Percentiles rank a stretch among this genome's conserved stretches.
These are phyloP conservation scores for Apodospora peruviana DNA, from an alignment of 495 filamentous ascomycete genomes.

Conservation along the genomic window DNA sequence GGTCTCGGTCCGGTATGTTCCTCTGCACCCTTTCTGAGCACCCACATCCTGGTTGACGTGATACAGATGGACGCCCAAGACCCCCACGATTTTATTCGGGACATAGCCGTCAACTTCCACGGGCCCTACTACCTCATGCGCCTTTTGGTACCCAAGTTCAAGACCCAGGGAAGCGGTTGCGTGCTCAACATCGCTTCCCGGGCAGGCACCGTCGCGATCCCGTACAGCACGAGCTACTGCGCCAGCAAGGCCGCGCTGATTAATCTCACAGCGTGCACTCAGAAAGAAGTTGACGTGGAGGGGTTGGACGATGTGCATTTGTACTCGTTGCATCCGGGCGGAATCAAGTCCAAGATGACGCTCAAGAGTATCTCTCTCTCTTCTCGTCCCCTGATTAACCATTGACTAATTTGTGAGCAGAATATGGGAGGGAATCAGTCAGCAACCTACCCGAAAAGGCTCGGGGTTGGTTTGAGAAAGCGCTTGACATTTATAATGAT, in stretches of 20 bases:
- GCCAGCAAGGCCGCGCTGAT: conserved; percentile 31
- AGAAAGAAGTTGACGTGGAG: conserved; percentile 27
- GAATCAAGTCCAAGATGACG: conserved; percentile 28
- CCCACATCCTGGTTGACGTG: not conserved
- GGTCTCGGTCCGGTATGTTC: conserved; percentile 18
- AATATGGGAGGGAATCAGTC: conserved; percentile 21
- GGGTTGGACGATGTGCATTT: conserved; percentile 21
- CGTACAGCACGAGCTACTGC: conserved; percentile 28
- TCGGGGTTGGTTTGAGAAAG: conserved; percentile 9
- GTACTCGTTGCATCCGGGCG: conserved; percentile 29
- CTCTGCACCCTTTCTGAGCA: not conserved
- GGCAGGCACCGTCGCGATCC: conserved; percentile 25
- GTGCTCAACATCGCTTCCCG: conserved; percentile 30
- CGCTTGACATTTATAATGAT: conserved; percentile 26
- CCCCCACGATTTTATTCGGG: conserved; percentile 44
- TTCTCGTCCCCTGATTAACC: not conserved
- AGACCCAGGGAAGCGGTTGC: conserved; percentile 18
- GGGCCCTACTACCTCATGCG: conserved; percentile 36
- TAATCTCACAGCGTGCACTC: conserved; percentile 27
- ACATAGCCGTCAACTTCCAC: conserved; percentile 54
- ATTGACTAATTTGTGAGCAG: conserved; percentile 1
- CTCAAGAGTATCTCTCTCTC: conserved; percentile 16
- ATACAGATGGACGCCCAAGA: conserved; percentile 20
- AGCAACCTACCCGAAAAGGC: conserved; percentile 15
- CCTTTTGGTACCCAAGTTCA: conserved; percentile 21